Evolutionary conservation across 176 grass and related monocot genomes (phyloP).

Genomic region (Musa troglodytarum): DNA sequence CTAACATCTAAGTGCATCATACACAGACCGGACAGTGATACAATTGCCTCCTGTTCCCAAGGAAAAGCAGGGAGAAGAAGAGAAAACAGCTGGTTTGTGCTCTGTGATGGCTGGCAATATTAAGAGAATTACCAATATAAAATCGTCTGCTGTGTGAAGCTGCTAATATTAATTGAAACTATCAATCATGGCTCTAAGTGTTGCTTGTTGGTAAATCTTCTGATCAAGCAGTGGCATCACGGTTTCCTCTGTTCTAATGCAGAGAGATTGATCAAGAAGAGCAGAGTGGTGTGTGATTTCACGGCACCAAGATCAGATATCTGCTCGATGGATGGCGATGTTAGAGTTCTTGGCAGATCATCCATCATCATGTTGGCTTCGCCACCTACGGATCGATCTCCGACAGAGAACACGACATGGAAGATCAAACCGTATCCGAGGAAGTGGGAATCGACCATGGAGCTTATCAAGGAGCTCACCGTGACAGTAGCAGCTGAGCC

Average conservation of each 20-base stretch:
- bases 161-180: too few relatives aligned
- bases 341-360: constrained; percentile 24
- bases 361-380: constrained; percentile 25
- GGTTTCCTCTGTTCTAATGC: neutral
- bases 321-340: constrained; percentile 29
- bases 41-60: neutral
- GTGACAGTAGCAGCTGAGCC: neutral
- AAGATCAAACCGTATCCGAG: constrained; percentile 32
- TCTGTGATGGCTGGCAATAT: neutral
- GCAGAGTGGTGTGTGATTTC: constrained; percentile 30
- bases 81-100: neutral
- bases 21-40: neutral
- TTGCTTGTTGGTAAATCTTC: too few relatives aligned
- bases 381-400: neutral
- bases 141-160: too few relatives aligned
- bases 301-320: constrained; percentile 31
- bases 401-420: constrained; percentile 6
- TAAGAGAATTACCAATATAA: too few relatives aligned
- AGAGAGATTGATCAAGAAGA: constrained; percentile 1
- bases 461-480: constrained; percentile 30
- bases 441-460: constrained; percentile 39
- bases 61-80: neutral
- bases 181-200: too few relatives aligned
- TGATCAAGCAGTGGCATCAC: too few relatives aligned
- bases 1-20: neutral